Base-by-base conservation (phyloP, 495 filamentous ascomycete genomes). In the Elaphomyces granulatus region DNA sequence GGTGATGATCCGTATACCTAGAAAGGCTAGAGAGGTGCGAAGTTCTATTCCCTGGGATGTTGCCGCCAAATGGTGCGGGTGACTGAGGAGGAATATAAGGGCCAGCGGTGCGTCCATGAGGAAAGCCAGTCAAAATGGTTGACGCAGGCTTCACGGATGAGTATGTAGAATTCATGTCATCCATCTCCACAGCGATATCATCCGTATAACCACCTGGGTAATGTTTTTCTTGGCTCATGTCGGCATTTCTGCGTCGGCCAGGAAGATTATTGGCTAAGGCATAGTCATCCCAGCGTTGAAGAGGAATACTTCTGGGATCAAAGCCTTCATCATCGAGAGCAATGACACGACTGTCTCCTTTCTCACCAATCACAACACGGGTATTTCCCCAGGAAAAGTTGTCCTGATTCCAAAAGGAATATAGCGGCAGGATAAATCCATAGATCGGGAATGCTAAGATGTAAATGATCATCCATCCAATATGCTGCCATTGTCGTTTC, bases 381-480 rank as follows among this genome's bases (percentile, higher is more conserved):
- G 90, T 98, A 58, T 83, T 96, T 71, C 90, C 90, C 90, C 90
- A 98, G 4, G 78, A 74, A 68, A 98, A 98, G 62, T 98, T 84
- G 62, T 98, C 90, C 58, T 94, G 86, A 53, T 93, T 88, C 90
- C 90, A 98, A 77, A 98, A 98, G 0, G 90, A 92, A 66, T 95
- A 98, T 48, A 98, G 61, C 0, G 90, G 90, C 4, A 98, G 72
- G 40, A 94, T 53, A 52, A 98, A 87, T 12, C 78, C 87, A 64
- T 87, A 94, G 49, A 98, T 80, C 0, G 92, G 92, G 69, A 81
- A 94, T 1, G 90, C 92, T 6, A 87, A 48, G 45, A 98, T 70
- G 58, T 98, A 98, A 52, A 98, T 96, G 51, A 96, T 80, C 85
- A 98, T 95, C 90, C 90, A 98, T 34, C 90, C 90, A 32, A 98